A percentile compares a stretch with the other conserved stretches of the same genome.
Evolutionary conservation across 345 rosid genomes (phyloP).

Genomic region (Acer yangbiense): DNA sequence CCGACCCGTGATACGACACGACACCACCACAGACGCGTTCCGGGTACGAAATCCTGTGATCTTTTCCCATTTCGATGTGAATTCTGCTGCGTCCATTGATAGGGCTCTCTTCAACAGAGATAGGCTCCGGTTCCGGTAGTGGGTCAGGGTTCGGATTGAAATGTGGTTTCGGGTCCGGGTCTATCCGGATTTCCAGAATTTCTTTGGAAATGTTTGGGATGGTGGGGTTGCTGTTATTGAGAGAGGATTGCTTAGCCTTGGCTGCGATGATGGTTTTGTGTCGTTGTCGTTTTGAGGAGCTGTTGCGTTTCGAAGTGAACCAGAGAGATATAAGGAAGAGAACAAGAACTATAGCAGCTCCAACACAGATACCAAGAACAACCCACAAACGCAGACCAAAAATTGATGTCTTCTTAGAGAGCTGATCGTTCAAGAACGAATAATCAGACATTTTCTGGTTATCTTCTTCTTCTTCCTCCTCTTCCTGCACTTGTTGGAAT

Average conservation of each 20-base stretch:
- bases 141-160: conserved; percentile 45
- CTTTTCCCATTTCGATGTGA: conserved; percentile 88
- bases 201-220: conserved; percentile 81
- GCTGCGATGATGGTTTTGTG: neutral
- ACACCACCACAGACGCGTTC: conserved; percentile 51
- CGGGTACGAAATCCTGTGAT: conserved; percentile 76
- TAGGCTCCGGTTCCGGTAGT: conserved; percentile 39
- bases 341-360: conserved; percentile 73
- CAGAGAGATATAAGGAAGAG: conserved; percentile 86
- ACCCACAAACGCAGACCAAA: conserved; percentile 80
- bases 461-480: conserved; percentile 6
- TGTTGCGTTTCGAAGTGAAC: conserved; percentile 71
- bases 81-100: conserved; percentile 47
- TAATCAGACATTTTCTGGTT: conserved; percentile 55
- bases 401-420: conserved; percentile 65
- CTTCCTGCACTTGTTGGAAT: neutral
- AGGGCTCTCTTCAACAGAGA: conserved; percentile 44
- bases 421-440: conserved; percentile 65
- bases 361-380: conserved; percentile 81
- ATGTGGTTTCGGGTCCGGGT: conserved; percentile 40
- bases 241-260: conserved; percentile 30
- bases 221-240: conserved; percentile 33
- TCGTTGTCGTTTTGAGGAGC: conserved; percentile 20
- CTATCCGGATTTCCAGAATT: conserved; percentile 72
- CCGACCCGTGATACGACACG: conserved; percentile 55